These are phyloP conservation scores for Cryptococcus neoformans DNA, from an alignment of 1,284 basidiomycete genomes.

Conservation along the genomic window DNA sequence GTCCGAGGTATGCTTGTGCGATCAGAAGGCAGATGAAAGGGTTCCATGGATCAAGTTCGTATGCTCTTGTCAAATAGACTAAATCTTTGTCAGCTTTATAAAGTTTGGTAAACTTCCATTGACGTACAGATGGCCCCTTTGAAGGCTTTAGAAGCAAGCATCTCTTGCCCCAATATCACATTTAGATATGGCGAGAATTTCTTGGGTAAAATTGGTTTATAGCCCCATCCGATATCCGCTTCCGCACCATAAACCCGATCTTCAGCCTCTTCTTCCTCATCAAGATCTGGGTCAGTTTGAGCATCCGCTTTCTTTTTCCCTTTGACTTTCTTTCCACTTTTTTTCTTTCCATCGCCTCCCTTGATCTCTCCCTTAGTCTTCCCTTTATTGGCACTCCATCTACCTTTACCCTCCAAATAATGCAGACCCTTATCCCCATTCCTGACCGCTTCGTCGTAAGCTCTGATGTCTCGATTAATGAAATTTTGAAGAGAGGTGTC, in stretches of 20 bases:
- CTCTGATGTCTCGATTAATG: conserved; percentile 68
- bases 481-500: conserved; percentile 74
- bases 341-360: conserved; percentile 11
- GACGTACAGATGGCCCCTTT: conserved; percentile 84
- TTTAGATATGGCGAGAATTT: conserved; percentile 71
- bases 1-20: conserved; percentile 77
- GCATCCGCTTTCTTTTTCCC: conserved; percentile 5
- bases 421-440: conserved; percentile 47
- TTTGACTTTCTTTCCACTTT: conserved; percentile 3
- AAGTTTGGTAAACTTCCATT: neutral
- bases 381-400: conserved; percentile 14
- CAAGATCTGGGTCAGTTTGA: conserved; percentile 8
- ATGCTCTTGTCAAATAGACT: conserved; percentile 88
- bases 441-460: conserved; percentile 61
- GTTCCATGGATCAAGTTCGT: conserved; percentile 77
- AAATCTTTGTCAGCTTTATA: neutral
- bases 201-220: conserved; percentile 54
- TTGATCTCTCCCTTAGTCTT: conserved; percentile 31
- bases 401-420: conserved; percentile 33
- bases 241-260: neutral
- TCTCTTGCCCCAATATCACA: conserved; percentile 81
- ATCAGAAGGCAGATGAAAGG: conserved; percentile 79
- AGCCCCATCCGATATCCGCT: neutral
- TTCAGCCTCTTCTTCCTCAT: conserved; percentile 10
- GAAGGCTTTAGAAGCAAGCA: conserved; percentile 78